Evolutionary conservation across 331 rosid species (phyloP), one percentile per base, ranked within the genome.

Genomic region (Stylosanthes scabra): DNA sequence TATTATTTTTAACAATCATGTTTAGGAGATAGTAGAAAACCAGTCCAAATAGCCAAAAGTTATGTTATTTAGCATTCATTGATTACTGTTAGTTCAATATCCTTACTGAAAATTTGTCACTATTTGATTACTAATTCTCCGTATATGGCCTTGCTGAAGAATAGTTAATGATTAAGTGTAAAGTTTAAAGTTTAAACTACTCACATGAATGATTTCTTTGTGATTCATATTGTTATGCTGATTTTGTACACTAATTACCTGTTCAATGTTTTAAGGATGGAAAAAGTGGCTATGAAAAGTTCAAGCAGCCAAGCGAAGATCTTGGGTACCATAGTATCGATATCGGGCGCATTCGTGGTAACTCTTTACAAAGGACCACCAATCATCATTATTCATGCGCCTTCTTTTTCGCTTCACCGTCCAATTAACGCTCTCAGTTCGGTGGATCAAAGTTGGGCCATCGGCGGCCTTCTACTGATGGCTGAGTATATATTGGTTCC

Each of bases 301-400:
- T 63, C 73, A 55, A 93, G 89, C 80, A 86, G 84, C 52, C 87
- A 71, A 67, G 98, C 96, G 7, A 93, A 93, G 63, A 71, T 90
- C 9, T 37, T 84, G 74, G 98, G 98, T 10, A 87, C 97, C 9
- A 8, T 83, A 49, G 88, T 93, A 66, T 93, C 97, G 54, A 87
- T 93, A 68, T 29, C 86, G 55, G 98, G 98, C 45, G 98, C 98
- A 83, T 90, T 93, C 71, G 90, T 88, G 2, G 96, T 89, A 45
- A 88, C 95, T 45, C 85, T 94, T 2, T 94, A 86, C 78, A 82
- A 66, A 81, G 98, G 98, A 63, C 96, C 94, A 8, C 78, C 83
- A 10, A 81, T 91, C 16, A 39, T 82, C 64, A 15, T 81, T 49
- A 51, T 82, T 60, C 85, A 59, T 8, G 20, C 46, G 73, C 68